Evolutionary conservation across 768 basidiomycete species (phyloP).

Genomic region (Pleurotus tuber-regium): DNA sequence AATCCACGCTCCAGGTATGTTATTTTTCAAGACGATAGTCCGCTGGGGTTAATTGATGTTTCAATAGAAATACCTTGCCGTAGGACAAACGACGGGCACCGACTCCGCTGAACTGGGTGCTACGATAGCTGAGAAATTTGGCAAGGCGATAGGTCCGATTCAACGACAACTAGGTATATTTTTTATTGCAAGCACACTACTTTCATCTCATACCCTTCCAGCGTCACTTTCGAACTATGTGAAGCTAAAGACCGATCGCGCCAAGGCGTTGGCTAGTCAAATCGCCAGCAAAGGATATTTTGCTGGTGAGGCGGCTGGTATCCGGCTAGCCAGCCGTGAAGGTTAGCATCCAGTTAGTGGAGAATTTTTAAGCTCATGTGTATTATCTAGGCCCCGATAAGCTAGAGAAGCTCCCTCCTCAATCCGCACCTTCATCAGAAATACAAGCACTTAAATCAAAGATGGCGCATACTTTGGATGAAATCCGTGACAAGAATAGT

Average conservation of each 20-base stretch:
- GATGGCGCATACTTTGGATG: slow-evolving; percentile 62
- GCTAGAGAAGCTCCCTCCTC: slow-evolving; percentile 60
- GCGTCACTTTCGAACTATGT: slow-evolving; percentile 55
- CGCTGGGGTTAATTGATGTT: slow-evolving; percentile 3
- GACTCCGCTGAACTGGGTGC: slow-evolving; percentile 89
- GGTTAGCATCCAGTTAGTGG: slow-evolving; percentile 37
- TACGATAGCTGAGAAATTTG: slow-evolving; percentile 84
- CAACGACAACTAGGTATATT: slow-evolving; percentile 71
- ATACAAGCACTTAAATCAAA: slow-evolving; percentile 65
- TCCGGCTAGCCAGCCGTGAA: slow-evolving; percentile 64
- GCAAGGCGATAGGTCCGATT: slow-evolving; percentile 74
- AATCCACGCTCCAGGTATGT: slow-evolving; percentile 84
- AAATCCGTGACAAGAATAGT: slow-evolving; percentile 70
- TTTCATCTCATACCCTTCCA: slow-evolving; percentile 20
- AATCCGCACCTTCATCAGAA: slow-evolving; percentile 56
- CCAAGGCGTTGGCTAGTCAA: slow-evolving; percentile 80
- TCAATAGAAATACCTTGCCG: slow-evolving; percentile 82
- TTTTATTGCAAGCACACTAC: neutral
- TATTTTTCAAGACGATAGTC: slow-evolving; percentile 2
- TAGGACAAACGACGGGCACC: slow-evolving; percentile 67
- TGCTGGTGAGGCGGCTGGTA: slow-evolving; percentile 81
- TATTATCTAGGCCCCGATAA: slow-evolving; percentile 49
- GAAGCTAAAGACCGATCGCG: slow-evolving; percentile 73
- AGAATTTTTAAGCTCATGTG: neutral
- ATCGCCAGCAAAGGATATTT: slow-evolving; percentile 91